Base-by-base conservation (phyloP, 257 asterid genomes). In the Petrea volubilis region DNA sequence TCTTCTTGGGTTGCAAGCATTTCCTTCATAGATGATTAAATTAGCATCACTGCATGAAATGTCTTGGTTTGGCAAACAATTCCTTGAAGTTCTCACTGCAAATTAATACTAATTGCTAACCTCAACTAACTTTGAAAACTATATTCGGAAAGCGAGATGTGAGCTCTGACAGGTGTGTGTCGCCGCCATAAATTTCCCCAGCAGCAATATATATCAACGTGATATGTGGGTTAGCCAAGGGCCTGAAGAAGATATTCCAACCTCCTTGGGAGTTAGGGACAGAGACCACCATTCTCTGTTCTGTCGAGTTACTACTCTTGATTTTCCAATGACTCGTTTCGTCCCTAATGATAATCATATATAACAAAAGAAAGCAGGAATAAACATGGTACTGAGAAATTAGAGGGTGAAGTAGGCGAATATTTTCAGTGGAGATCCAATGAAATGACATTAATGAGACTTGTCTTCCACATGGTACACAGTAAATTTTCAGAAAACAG, bases 181-280 rank as follows among this genome's bases (percentile, higher is more conserved):
- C 88, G 40, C 97, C 97, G 61, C 97, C 96, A 85, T 88, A 94
- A 67, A 91, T 89, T 82, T 89, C 91, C 47, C 99, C 99, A 46
- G 98, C 96, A 68, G 99, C 99, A 78, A 94, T 70, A 80, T 94
- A 94, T 65, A 94, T 84, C 79, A 86, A 74, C 60, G 97, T 88
- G 49, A 96, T 88, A 3, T 82, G 72, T 65, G 93, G 92, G 77
- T n/a, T 85, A 94, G 74, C 97, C 97, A 68, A 87, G 88, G 75
- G 97, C 95, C 61, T 86, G 84, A 76, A 94, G 96, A 89, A 94
- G n/a, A 88, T 68, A 88, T 64, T 49, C 97, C 98, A 36, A 91
- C 97, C 77, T 94, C 99, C 84, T 89, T 91, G 59, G 99, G 99
- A 29, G 98, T 94, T 74, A 94, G 81, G 99, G 99, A 77, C 99